phyloP scores from a whole-genome alignment of 2,329 filamentous ascomycete genomes.

The Aureobasidium uvarum region DNA sequence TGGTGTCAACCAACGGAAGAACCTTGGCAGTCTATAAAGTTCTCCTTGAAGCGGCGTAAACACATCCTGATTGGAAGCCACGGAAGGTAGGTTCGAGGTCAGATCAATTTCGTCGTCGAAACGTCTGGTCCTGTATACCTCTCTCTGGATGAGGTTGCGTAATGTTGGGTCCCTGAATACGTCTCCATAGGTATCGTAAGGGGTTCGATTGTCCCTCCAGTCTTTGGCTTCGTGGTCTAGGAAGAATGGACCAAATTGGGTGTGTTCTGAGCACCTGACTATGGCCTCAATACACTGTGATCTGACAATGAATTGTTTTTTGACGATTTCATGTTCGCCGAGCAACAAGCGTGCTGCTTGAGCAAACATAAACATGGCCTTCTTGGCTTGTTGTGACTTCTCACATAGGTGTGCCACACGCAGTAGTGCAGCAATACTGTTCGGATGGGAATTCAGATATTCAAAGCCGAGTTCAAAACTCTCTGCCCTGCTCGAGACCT shows the following conservation, averaged over 20 bases:
- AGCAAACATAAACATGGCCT: slow-evolving; percentile 18
- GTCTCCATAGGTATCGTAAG: neutral
- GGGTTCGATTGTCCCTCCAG: neutral
- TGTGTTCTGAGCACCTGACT: slow-evolving; percentile 8
- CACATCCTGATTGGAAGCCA: neutral
- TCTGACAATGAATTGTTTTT: neutral
- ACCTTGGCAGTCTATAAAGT: slow-evolving; percentile 25
- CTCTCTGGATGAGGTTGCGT: neutral
- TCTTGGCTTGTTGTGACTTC: neutral
- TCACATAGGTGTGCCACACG: neutral
- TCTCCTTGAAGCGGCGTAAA: neutral
- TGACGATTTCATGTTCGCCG: no score
- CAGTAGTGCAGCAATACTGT: neutral
- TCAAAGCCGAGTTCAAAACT: neutral
- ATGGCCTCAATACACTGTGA: neutral
- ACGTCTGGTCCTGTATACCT: neutral
- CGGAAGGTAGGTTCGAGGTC: neutral
- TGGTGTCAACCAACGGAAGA: slow-evolving; percentile 27
- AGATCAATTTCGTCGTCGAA: neutral
- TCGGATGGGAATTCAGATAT: neutral
- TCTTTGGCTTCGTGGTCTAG: neutral
- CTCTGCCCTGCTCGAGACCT: neutral
- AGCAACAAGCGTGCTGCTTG: neutral
- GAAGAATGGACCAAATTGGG: slow-evolving; percentile 13
- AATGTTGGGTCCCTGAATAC: neutral